Conservation (phyloP, 202 grass and related monocot genomes). For the Eragrostis tef region DNA sequence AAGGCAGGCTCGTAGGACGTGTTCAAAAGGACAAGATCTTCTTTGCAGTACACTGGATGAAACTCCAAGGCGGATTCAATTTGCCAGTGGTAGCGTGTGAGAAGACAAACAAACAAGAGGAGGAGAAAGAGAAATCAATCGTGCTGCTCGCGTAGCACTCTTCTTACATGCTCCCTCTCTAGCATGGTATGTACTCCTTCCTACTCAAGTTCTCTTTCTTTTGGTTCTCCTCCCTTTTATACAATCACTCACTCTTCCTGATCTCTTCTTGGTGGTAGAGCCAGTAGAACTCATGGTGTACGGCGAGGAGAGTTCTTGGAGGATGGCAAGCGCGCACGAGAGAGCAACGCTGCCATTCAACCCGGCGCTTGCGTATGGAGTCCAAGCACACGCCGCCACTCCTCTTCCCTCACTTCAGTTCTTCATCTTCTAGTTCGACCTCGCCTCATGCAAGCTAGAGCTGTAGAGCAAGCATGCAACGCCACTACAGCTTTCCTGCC, state of each 20-base stretch:
- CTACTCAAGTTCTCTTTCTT: neutral
- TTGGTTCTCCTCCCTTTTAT: neutral
- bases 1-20: conserved; percentile 52
- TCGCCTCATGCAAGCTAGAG: conserved; percentile 20
- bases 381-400: conserved; percentile 46
- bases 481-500: conserved; percentile 38
- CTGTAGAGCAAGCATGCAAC: conserved; percentile 6
- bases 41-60: conserved; percentile 72
- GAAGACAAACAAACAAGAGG: conserved; percentile 48
- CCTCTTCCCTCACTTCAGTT: conserved; percentile 24
- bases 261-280: conserved; percentile 40
- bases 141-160: neutral
- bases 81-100: conserved; percentile 45
- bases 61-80: conserved; percentile 64
- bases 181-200: conserved; percentile 31
- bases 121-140: conserved; percentile 6
- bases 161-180: conserved; percentile 48
- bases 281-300: conserved; percentile 53
- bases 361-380: conserved; percentile 56
- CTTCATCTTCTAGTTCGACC: conserved; percentile 18
- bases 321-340: conserved; percentile 66
- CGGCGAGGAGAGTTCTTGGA: conserved; percentile 63
- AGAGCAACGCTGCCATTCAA: conserved; percentile 50
- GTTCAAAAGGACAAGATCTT: conserved; percentile 93
- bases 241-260: conserved; percentile 1